Base-by-base conservation (phyloP, 345 rosid genomes). In the Hypericum perforatum region DNA sequence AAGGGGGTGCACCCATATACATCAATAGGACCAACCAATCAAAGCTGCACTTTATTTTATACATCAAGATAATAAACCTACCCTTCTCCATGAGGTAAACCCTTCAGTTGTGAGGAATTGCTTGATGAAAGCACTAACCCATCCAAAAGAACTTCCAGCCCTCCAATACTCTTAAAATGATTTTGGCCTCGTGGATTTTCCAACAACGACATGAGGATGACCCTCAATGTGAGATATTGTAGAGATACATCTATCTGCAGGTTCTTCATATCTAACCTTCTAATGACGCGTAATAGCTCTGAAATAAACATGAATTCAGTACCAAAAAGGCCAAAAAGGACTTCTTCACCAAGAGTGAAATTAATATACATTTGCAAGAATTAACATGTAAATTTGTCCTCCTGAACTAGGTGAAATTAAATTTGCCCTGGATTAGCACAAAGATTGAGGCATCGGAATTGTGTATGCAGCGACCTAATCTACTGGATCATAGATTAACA, bases 101-200 rank as follows among this genome's bases (percentile, higher is more conserved):
- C 68, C 58, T 73, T 72, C 58, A 63, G 49, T 36, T 71, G 65
- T 49, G 63, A 63, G 36, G 62, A 52, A 53, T 67, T 70, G 52
- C 61, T 72, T 15, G 81, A 70, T 62, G 86, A 77, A 57, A 80
- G 72, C n/a, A 80, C 91, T 57, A 75, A 73, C 40, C 84, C 91
- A 78, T 83, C 91, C 68, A 83, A 64, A 49, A 83, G 66, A 60
- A 76, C 91, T 69, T 83, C 91, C 70, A 83, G 82, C 62, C 86
- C 91, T 61, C 91, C 91, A 16, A 83, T 80, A 66, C 86, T 80
- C 74, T 78, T 83, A 62, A 83, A 83, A 74, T 78, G 91, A 65
- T 70, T 83, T 65, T 83, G 91, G 74, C 91, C 91, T 12, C 86
- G 79, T 39, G 80, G 71, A 70, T 83, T 83, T 48, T 73, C 78